Conservation (phyloP, 2,329 filamentous ascomycete genomes). For the Lachnellula arida region DNA sequence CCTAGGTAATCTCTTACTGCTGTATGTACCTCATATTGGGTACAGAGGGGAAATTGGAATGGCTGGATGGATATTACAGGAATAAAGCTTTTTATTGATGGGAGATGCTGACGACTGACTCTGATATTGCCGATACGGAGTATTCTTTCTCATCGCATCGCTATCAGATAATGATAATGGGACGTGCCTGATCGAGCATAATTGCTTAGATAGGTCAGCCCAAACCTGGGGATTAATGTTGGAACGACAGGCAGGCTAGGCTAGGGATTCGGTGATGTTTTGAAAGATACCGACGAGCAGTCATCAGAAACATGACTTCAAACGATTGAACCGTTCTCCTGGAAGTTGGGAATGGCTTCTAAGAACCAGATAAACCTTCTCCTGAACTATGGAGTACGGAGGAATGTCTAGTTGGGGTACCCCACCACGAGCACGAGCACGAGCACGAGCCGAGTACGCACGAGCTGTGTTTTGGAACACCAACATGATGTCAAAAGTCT, state of each 20-base stretch:
- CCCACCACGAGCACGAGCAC: too few relatives aligned
- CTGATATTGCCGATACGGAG: background rate
- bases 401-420: too few relatives aligned
- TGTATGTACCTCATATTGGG: background rate
- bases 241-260: background rate
- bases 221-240: background rate
- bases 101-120: background rate
- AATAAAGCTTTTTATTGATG: background rate
- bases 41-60: constrained; percentile 2
- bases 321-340: background rate
- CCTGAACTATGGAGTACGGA: background rate
- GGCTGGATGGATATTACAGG: background rate
- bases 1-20: constrained; percentile 1
- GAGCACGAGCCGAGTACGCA: too few relatives aligned
- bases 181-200: background rate
- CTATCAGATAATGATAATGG: background rate
- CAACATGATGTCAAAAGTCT: too few relatives aligned
- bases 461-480: too few relatives aligned
- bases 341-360: background rate
- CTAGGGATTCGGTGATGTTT: background rate
- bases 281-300: background rate
- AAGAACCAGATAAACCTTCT: background rate
- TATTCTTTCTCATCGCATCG: background rate
- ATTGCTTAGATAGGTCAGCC: background rate
- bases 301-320: background rate